Conservation (phyloP, 257 asterid genomes). For the Capsicum pubescens region DNA sequence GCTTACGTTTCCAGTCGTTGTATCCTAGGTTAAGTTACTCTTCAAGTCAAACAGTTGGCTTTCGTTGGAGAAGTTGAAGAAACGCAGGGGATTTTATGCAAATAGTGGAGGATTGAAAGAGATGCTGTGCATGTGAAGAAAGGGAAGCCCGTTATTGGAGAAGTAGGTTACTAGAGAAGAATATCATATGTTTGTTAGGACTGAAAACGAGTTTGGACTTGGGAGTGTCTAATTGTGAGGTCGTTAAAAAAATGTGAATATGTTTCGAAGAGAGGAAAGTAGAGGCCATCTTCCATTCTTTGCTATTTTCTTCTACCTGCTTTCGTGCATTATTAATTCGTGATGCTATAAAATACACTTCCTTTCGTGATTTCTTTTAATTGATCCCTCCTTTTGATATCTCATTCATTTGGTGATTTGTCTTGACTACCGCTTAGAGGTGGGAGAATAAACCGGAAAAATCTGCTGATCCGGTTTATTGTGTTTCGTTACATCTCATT, state of each 20-base stretch:
- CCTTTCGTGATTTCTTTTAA: not conserved
- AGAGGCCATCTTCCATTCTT: not conserved
- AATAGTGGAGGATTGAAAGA: too few relatives aligned
- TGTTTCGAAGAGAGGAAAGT: not conserved
- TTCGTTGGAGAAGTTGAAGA: too few relatives aligned
- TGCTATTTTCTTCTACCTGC: not conserved
- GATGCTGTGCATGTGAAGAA: not conserved
- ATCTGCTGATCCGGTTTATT: too few relatives aligned
- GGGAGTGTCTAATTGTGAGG: not conserved
- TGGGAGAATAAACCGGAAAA: too few relatives aligned
- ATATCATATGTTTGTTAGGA: not conserved
- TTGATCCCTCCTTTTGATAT: not conserved
- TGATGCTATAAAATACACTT: not conserved
- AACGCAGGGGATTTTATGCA: too few relatives aligned
- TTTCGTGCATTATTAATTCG: not conserved
- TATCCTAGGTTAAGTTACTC: too few relatives aligned
- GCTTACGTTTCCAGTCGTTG: too few relatives aligned
- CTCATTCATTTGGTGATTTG: not conserved
- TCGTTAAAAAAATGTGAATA: not conserved
- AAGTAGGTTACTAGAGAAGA: not conserved
- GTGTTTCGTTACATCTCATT: too few relatives aligned
- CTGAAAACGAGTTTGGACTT: not conserved
- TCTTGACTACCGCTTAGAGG: not conserved
- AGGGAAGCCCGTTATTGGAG: not conserved
- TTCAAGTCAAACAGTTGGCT: too few relatives aligned